Percentiles rank a stretch among this genome's conserved stretches.
Conservation (phyloP, 768 basidiomycete species). For the Kwoniella botswanensis region DNA sequence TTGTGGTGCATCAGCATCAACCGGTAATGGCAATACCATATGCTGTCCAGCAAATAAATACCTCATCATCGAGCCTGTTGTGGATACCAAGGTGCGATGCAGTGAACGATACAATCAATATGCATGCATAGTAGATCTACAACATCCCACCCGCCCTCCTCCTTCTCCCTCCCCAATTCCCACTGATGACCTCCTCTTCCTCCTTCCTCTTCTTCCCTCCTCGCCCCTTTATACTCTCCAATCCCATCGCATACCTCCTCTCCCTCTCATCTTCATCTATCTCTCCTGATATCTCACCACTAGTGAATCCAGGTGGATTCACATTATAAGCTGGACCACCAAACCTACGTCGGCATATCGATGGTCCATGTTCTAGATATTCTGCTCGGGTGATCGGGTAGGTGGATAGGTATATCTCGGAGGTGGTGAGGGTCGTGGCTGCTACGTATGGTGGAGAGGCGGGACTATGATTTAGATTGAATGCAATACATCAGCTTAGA, state of each 20-base stretch:
- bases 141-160: slow-evolving; percentile 23
- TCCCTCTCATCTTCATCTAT: slow-evolving; percentile 51
- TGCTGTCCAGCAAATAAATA: too few species aligned
- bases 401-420: slow-evolving; percentile 63
- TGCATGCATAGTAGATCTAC: too few species aligned
- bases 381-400: slow-evolving; percentile 75
- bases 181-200: slow-evolving; percentile 52
- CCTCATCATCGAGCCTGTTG: too few species aligned
- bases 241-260: slow-evolving; percentile 50
- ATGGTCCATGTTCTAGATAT: slow-evolving; percentile 81
- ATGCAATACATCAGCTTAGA: not conserved
- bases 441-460: slow-evolving; percentile 47
- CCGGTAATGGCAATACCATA: slow-evolving; percentile 13
- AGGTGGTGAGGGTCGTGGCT: slow-evolving; percentile 63
- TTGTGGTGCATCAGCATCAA: too few species aligned
- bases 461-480: slow-evolving; percentile 29
- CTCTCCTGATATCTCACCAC: slow-evolving; percentile 29
- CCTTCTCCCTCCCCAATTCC: slow-evolving; percentile 53
- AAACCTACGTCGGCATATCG: slow-evolving; percentile 76
- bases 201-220: slow-evolving; percentile 31
- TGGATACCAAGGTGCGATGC: too few species aligned
- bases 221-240: slow-evolving; percentile 39
- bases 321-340: slow-evolving; percentile 50
- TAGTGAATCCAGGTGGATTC: slow-evolving; percentile 43
- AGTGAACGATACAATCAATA: too few species aligned